Evolutionary conservation across 2,329 filamentous ascomycete genomes (phyloP).

Genomic region (Lachnellula arida): DNA sequence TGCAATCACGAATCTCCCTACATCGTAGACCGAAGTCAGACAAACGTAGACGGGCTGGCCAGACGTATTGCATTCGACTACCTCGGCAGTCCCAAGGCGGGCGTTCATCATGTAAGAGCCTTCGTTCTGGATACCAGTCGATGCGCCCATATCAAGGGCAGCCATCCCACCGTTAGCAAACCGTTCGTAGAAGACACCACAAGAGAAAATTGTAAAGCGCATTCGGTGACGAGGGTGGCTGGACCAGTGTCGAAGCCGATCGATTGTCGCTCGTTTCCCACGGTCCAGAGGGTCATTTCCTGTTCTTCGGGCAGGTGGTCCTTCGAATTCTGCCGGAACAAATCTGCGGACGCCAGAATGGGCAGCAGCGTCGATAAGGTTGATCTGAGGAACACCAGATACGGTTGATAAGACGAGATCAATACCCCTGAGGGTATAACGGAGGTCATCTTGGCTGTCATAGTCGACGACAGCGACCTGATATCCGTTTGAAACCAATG

Average conservation of each 20-base stretch:
- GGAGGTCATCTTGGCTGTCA: conserved; percentile 50
- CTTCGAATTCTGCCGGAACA: conserved; percentile 73
- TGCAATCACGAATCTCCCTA: conserved; percentile 66
- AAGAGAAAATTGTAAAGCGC: conserved; percentile 66
- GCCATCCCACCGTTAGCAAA: conserved; percentile 65
- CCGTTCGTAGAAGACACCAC: conserved; percentile 71
- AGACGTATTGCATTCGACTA: conserved; percentile 50
- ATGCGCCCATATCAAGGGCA: conserved; percentile 52
- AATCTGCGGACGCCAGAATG: conserved; percentile 61
- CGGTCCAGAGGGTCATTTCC: conserved; percentile 56
- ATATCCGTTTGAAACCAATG: conserved; percentile 40
- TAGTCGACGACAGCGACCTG: conserved; percentile 70
- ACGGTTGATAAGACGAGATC: conserved; percentile 74
- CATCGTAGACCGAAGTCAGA: conserved; percentile 65
- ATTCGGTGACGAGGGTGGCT: conserved; percentile 46
- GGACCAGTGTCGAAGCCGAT: conserved; percentile 50
- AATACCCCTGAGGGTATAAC: conserved; percentile 64
- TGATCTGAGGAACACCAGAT: conserved; percentile 59
- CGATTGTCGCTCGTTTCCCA: conserved; percentile 51
- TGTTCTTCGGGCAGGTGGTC: conserved; percentile 51
- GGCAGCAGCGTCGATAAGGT: conserved; percentile 67
- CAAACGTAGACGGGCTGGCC: conserved; percentile 53
- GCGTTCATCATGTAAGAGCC: conserved; percentile 65
- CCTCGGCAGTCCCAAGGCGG: conserved; percentile 51
- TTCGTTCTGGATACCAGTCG: conserved; percentile 47